Conservation (phyloP, 345 rosid species). For the sweet orange (Citrus sinensis) region DNA sequence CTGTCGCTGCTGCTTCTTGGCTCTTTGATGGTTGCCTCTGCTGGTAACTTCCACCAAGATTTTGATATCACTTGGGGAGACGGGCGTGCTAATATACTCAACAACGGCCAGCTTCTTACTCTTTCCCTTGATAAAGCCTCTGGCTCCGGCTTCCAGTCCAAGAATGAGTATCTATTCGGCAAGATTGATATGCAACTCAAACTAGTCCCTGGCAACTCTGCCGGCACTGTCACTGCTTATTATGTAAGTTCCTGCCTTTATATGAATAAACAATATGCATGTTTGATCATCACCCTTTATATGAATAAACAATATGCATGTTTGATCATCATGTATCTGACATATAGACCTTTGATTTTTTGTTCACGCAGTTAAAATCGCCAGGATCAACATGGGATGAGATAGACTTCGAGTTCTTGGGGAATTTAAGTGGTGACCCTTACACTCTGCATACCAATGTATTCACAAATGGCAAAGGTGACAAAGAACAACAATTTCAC, state of each 20-base stretch:
- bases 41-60: slow-evolving; percentile 9
- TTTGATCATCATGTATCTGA: background rate
- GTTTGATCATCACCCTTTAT: background rate
- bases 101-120: slow-evolving; percentile 48
- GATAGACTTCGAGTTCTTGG: slow-evolving; percentile 76
- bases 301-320: too few relatives aligned
- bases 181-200: slow-evolving; percentile 70
- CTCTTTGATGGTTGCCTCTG: background rate
- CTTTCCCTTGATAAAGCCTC: slow-evolving; percentile 63
- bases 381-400: slow-evolving; percentile 51
- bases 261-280: too few relatives aligned
- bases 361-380: slow-evolving; percentile 25
- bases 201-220: slow-evolving; percentile 76
- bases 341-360: background rate
- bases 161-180: slow-evolving; percentile 51
- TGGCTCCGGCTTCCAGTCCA: slow-evolving; percentile 73
- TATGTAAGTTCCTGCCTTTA: slow-evolving; percentile 34
- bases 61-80: slow-evolving; percentile 43
- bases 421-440: slow-evolving; percentile 73
- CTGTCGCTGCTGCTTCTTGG: background rate
- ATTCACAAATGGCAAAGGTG: slow-evolving; percentile 62
- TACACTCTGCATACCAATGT: slow-evolving; percentile 72
- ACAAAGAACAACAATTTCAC: slow-evolving; percentile 75
- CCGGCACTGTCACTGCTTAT: slow-evolving; percentile 76
- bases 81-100: slow-evolving; percentile 53